Percentiles rank a stretch among this genome's conserved stretches.
These are phyloP conservation scores for Penicillium malachiteum DNA, from an alignment of 495 filamentous ascomycete genomes.

Conservation along the genomic window DNA sequence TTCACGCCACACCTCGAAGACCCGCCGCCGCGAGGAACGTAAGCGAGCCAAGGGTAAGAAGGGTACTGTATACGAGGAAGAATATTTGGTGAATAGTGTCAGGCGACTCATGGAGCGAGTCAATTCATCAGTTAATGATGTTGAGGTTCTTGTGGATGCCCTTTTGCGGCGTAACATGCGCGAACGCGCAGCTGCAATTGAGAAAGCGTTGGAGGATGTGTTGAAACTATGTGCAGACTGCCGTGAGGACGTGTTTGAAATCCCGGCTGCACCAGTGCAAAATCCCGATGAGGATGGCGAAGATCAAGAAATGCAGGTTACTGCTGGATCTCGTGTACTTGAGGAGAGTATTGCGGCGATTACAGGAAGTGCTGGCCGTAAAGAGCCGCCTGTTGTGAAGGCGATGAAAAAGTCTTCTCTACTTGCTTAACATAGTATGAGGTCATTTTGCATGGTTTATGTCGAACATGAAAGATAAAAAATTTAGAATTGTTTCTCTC, in stretches of 20 bases:
- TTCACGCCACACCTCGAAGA: slow-evolving; percentile 77
- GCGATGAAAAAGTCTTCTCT: slow-evolving; percentile 54
- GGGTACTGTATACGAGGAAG: slow-evolving; percentile 95
- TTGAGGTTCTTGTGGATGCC: slow-evolving; percentile 68
- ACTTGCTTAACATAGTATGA: slow-evolving; percentile 36
- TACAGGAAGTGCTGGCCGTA: slow-evolving; percentile 18
- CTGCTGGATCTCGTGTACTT: slow-evolving; percentile 38
- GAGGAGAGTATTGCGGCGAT: slow-evolving; percentile 42
- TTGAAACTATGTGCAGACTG: slow-evolving; percentile 62
- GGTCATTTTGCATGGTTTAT: slow-evolving; percentile 2
- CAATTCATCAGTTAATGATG: slow-evolving; percentile 66
- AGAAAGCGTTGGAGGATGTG: slow-evolving; percentile 69
- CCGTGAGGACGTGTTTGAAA: slow-evolving; percentile 66
- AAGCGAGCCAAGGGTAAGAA: slow-evolving; percentile 93
- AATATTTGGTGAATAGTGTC: slow-evolving; percentile 88
- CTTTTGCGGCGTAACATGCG: slow-evolving; percentile 79
- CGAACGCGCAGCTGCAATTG: slow-evolving; percentile 77
- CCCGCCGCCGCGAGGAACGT: slow-evolving; percentile 82
- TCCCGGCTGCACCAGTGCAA: slow-evolving; percentile 11
- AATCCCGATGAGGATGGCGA: slow-evolving; percentile 16
- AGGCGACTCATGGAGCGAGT: slow-evolving; percentile 81
- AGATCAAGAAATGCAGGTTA: slow-evolving; percentile 27
- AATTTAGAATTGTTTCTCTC: neutral
- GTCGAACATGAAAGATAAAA: slow-evolving; percentile 2
- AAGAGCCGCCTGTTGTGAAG: slow-evolving; percentile 44